A percentile compares a stretch with the other conserved stretches of the same genome.
Evolutionary conservation across 768 basidiomycete genomes (phyloP).

Genomic region (Crucibulum laeve): DNA sequence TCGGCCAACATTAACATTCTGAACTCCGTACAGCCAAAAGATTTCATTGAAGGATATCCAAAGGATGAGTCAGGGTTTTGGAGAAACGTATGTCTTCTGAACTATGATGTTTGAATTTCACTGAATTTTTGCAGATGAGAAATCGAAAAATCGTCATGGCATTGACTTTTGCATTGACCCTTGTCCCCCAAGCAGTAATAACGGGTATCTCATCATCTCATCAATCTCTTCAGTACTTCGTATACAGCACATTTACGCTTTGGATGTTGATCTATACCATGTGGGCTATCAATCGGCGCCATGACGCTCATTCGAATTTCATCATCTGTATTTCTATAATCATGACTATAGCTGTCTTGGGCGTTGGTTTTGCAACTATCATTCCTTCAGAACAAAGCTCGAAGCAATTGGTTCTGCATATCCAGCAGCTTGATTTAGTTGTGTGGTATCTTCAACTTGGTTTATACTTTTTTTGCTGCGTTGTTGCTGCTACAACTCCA

Average conservation of each 20-base stretch:
- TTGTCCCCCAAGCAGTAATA: slow-evolving; percentile 46
- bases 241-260: slow-evolving; percentile 52
- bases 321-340: slow-evolving; percentile 60
- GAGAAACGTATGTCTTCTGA: slow-evolving; percentile 30
- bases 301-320: slow-evolving; percentile 39
- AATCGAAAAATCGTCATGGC: slow-evolving; percentile 51
- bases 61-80: slow-evolving; percentile 27
- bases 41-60: slow-evolving; percentile 32
- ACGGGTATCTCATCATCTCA: slow-evolving; percentile 49
- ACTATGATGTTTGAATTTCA: neutral
- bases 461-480: neutral
- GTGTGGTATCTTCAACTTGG: neutral
- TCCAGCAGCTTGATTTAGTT: slow-evolving; percentile 42
- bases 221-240: slow-evolving; percentile 29
- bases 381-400: slow-evolving; percentile 39
- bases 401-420: slow-evolving; percentile 14
- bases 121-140: slow-evolving; percentile 40
- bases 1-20: slow-evolving; percentile 14
- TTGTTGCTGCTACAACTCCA: neutral
- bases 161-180: slow-evolving; percentile 36
- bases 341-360: slow-evolving; percentile 41
- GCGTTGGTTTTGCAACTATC: slow-evolving; percentile 49
- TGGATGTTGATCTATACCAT: slow-evolving; percentile 53
- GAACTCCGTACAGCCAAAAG: slow-evolving; percentile 63
- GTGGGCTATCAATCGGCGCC: slow-evolving; percentile 45